phyloP scores from a whole-genome alignment of 305 asterid species.

The Fraxinus ornus region DNA sequence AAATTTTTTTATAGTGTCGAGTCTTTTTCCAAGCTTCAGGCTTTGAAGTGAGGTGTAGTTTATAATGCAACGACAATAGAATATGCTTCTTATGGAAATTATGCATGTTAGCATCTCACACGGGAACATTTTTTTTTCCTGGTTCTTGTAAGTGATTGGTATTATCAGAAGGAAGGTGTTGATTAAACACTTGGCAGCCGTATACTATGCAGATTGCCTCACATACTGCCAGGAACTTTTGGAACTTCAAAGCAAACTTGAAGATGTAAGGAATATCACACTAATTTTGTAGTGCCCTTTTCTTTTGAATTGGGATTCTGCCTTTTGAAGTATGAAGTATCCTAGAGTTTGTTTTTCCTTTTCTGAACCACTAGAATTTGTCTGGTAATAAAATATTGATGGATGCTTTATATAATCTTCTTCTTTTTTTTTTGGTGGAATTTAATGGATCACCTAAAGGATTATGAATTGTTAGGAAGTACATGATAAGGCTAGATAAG shows the following conservation, averaged over 20 bases:
- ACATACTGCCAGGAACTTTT: conserved; percentile 83
- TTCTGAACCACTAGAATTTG: not conserved
- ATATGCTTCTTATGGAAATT: not conserved
- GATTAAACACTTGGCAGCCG: conserved; percentile 85
- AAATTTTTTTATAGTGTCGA: not conserved
- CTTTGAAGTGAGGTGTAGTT: not conserved
- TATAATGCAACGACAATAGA: not conserved
- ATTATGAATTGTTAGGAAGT: not conserved
- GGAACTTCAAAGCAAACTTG: conserved; percentile 74
- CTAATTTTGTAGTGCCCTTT: not conserved
- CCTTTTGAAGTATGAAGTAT: not conserved
- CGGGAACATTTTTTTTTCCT: conserved; percentile 1
- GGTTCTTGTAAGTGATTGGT: conserved; percentile 66
- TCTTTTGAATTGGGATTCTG: not conserved
- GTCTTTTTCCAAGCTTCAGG: not conserved
- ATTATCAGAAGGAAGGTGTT: conserved; percentile 81
- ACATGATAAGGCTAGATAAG: not conserved
- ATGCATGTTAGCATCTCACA: conserved; percentile 10
- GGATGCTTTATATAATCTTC: not conserved
- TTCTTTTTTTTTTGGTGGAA: not conserved
- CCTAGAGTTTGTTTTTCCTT: not conserved
- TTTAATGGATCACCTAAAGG: not conserved
- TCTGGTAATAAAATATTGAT: not conserved
- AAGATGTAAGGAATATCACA: conserved; percentile 58
- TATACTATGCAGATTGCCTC: conserved; percentile 89